These are phyloP conservation scores for Naegleria gruberi DNA, from an alignment of 208 protist genomes.

Conservation along the genomic window DNA sequence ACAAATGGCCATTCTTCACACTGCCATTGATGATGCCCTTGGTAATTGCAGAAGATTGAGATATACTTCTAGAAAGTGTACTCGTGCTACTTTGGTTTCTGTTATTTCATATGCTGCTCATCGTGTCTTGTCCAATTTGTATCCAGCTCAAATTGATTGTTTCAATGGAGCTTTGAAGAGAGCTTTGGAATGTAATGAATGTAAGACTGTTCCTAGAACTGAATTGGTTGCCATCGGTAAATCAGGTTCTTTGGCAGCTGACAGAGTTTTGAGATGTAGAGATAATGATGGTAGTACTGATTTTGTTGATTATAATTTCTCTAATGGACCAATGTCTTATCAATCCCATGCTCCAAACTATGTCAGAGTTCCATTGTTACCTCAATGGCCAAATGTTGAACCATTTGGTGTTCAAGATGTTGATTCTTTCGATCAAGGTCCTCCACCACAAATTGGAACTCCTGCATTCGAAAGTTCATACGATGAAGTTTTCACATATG, in stretches of 20 bases:
- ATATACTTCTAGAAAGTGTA: neutral
- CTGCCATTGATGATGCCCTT: neutral
- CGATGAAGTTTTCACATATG: neutral
- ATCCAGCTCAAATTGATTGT: neutral
- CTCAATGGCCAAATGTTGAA: neutral
- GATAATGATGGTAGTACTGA: neutral
- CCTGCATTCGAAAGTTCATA: neutral
- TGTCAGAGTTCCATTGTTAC: neutral
- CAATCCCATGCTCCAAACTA: neutral
- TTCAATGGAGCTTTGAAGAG: neutral
- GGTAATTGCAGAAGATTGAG: neutral
- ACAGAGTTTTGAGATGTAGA: neutral
- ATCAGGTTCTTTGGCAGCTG: neutral
- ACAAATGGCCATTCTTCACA: neutral
- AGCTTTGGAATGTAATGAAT: neutral
- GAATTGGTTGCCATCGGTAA: neutral
- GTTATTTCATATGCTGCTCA: neutral
- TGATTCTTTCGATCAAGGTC: neutral
- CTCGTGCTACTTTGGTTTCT: neutral
- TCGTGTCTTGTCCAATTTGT: neutral
- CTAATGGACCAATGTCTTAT: neutral
- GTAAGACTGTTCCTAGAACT: neutral
- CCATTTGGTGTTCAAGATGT: neutral
- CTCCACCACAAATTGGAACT: neutral
- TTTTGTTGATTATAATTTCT: neutral